Percentiles rank a stretch among this genome's conserved stretches.
Evolutionary conservation across 345 rosid genomes (phyloP).

Genomic region (Conringia planisiliqua): DNA sequence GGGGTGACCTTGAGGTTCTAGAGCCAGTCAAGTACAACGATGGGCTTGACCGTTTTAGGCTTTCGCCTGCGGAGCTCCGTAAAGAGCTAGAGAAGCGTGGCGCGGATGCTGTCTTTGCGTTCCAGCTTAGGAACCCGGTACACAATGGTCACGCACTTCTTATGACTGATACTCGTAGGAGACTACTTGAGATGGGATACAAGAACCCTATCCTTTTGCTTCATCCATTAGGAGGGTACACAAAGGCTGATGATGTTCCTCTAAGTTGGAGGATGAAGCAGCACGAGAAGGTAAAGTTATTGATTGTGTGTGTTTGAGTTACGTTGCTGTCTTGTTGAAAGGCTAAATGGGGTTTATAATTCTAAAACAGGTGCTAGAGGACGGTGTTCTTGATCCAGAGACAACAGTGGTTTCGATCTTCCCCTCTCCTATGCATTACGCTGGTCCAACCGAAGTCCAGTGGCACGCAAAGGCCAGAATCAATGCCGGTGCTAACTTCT

Average conservation of each 20-base stretch:
- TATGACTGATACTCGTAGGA: conserved; percentile 90
- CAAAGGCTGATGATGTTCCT: conserved; percentile 98
- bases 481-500: conserved; percentile 97
- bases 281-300: conserved; percentile 71
- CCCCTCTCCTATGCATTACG: conserved; percentile 99
- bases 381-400: conserved; percentile 98
- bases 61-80: conserved; percentile 84
- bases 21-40: conserved; percentile 85
- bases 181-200: conserved; percentile 96
- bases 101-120: conserved; percentile 98
- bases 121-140: conserved; percentile 98
- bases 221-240: conserved; percentile 94
- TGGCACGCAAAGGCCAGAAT: conserved; percentile 99
- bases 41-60: conserved; percentile 83
- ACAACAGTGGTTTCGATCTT: conserved; percentile 95
- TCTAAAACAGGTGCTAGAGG: conserved; percentile 73
- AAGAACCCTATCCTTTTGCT: conserved; percentile 92
- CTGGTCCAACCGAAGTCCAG: conserved; percentile 99
- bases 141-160: conserved; percentile 96
- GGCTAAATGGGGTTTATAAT: neutral
- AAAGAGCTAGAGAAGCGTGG: conserved; percentile 73
- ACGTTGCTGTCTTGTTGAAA: neutral
- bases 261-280: conserved; percentile 97
- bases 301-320: neutral
- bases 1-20: conserved; percentile 91